phyloP scores from a whole-genome alignment of 2,329 filamentous ascomycete genomes.

The Ophiobolus disseminans region DNA sequence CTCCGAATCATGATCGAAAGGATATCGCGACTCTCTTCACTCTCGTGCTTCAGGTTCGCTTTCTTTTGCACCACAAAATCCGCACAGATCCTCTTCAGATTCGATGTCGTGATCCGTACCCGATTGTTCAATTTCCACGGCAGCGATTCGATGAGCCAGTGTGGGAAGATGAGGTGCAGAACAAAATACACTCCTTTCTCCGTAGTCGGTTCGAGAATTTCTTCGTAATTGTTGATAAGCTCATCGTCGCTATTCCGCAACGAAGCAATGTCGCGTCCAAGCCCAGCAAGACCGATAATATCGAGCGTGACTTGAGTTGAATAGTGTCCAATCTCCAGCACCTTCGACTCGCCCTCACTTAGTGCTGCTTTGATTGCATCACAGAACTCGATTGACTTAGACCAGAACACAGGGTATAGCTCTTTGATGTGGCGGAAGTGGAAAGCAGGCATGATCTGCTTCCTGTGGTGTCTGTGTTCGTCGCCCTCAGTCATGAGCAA shows the following conservation, averaged over 20 bases:
- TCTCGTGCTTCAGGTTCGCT: conserved; percentile 45
- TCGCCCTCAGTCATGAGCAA: conserved; percentile 60
- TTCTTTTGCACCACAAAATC: conserved; percentile 59
- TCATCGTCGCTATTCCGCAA: conserved; percentile 52
- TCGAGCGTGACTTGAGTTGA: conserved; percentile 55
- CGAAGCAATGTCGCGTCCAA: conserved; percentile 54
- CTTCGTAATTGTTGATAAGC: conserved; percentile 52
- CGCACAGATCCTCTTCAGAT: conserved; percentile 52
- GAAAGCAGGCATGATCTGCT: conserved; percentile 82
- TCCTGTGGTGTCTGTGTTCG: conserved; percentile 65
- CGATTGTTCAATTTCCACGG: conserved; percentile 58
- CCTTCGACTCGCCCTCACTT: conserved; percentile 48
- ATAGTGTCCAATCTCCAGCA: conserved; percentile 53
- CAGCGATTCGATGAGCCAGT: conserved; percentile 49
- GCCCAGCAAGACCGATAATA: conserved; percentile 55
- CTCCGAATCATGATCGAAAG: conserved; percentile 60
- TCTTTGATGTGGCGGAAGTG: conserved; percentile 86
- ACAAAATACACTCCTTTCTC: conserved; percentile 58
- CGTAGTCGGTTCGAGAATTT: conserved; percentile 54
- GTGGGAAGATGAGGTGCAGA: conserved; percentile 48
- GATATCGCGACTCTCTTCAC: conserved; percentile 50
- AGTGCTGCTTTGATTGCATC: conserved; percentile 65
- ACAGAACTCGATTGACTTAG: conserved; percentile 73
- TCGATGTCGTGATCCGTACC: conserved; percentile 47
- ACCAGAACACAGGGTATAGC: conserved; percentile 84